Conservation (phyloP, 176 grass and related monocot species). For the Puccinellia tenuiflora region DNA sequence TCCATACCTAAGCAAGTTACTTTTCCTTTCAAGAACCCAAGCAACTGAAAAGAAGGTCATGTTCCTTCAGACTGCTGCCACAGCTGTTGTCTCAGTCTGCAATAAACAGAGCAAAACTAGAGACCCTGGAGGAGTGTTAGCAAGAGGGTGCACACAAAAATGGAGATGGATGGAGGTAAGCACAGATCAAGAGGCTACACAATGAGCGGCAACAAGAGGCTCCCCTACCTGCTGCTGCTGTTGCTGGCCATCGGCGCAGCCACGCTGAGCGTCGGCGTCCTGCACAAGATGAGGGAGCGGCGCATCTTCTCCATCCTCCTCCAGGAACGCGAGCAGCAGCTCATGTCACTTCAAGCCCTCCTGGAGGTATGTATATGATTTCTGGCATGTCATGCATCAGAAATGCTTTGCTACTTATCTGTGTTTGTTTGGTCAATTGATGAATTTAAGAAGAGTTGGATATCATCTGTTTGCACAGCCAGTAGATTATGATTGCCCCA, state of each 20-base stretch:
- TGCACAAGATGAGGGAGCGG: constrained; percentile 90
- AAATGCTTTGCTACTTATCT: neutral
- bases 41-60: constrained; percentile 30
- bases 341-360: constrained; percentile 61
- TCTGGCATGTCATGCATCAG: neutral
- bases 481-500: neutral
- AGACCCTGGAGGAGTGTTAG: constrained; percentile 14
- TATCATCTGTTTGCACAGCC: neutral
- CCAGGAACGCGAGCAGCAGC: constrained; percentile 62
- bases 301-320: constrained; percentile 70
- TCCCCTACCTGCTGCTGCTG: constrained; percentile 51
- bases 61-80: constrained; percentile 42
- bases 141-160: constrained; percentile 20
- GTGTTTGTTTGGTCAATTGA: neutral
- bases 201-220: constrained; percentile 44
- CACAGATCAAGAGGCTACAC: constrained; percentile 32
- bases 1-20: constrained; percentile 33
- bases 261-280: constrained; percentile 50
- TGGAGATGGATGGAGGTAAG: constrained; percentile 36
- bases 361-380: constrained; percentile 48
- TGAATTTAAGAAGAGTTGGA: neutral
- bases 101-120: constrained; percentile 32
- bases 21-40: constrained; percentile 43
- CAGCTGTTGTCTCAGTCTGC: neutral
- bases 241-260: constrained; percentile 57